Conservation (phyloP, 1,284 basidiomycete genomes). For the Athelia sp. region DNA sequence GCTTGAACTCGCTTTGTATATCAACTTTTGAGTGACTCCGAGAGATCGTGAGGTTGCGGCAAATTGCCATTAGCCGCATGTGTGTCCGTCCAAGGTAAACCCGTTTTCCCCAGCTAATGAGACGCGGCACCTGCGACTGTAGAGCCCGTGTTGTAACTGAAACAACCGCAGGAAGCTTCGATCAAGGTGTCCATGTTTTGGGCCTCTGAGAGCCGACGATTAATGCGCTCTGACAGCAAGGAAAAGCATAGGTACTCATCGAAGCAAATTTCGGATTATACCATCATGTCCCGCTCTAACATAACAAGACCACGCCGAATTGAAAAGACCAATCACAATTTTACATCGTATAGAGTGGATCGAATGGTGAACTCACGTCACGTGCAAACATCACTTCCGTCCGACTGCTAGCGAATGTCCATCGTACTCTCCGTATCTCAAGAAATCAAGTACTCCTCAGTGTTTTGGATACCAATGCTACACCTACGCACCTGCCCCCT, state of each 20-base stretch:
- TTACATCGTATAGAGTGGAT: constrained; percentile 34
- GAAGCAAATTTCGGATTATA: constrained; percentile 1
- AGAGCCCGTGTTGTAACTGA: no score
- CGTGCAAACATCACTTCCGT: constrained; percentile 6
- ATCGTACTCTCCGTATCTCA: neutral
- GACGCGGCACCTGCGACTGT: no score
- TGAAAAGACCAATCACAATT: constrained; percentile 32
- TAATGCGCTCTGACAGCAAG: neutral
- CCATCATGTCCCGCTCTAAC: constrained; percentile 1
- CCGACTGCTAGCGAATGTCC: constrained; percentile 6
- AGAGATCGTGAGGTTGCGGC: no score
- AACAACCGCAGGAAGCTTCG: no score
- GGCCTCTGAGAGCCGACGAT: neutral
- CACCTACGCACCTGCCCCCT: constrained; percentile 34
- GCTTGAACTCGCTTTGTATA: no score
- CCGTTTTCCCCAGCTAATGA: no score
- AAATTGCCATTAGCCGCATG: no score
- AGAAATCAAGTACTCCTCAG: constrained; percentile 20
- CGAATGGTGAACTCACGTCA: constrained; percentile 46
- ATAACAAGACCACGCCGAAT: constrained; percentile 13
- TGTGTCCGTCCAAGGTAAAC: no score
- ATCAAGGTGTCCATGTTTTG: no score
- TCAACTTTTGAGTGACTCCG: no score
- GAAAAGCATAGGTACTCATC: constrained; percentile 21
- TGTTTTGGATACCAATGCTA: constrained; percentile 23